These are phyloP conservation scores for Hibiscus syriacus DNA, from an alignment of 345 rosid genomes.

Conservation along the genomic window DNA sequence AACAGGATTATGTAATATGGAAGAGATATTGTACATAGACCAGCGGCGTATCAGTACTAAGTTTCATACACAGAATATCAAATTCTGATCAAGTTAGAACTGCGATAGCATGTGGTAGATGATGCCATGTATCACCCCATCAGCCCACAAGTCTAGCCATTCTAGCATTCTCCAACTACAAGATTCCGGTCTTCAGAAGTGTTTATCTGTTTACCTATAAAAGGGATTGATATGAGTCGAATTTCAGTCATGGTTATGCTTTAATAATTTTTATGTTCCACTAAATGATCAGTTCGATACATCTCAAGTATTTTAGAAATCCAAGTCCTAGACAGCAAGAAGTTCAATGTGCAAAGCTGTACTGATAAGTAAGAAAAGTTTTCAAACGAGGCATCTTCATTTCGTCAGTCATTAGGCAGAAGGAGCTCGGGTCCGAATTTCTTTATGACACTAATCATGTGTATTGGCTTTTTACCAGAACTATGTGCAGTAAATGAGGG, in stretches of 20 bases:
- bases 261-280: background rate
- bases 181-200: conserved; percentile 2
- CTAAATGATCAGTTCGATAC: background rate
- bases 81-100: conserved; percentile 19
- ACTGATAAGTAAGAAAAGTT: background rate
- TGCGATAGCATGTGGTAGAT: conserved; percentile 3
- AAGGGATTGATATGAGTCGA: background rate
- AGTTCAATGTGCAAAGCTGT: background rate
- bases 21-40: conserved; percentile 13
- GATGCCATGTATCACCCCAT: conserved; percentile 9
- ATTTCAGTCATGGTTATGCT: background rate
- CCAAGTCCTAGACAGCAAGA: background rate
- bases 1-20: conserved; percentile 25
- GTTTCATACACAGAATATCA: conserved; percentile 10
- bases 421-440: background rate
- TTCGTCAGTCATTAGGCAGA: conserved; percentile 8
- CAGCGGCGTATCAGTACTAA: conserved; percentile 15
- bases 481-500: background rate
- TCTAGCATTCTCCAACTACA: conserved; percentile 5
- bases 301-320: background rate
- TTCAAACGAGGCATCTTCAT: conserved; percentile 2
- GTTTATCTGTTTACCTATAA: conserved; percentile 24
- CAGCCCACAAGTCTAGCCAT: background rate
- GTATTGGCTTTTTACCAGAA: too few species aligned
- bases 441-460: too few species aligned